Evolutionary conservation across 352 stramenopile species (phyloP).

Genomic region (Thraustochytrium sp.): DNA sequence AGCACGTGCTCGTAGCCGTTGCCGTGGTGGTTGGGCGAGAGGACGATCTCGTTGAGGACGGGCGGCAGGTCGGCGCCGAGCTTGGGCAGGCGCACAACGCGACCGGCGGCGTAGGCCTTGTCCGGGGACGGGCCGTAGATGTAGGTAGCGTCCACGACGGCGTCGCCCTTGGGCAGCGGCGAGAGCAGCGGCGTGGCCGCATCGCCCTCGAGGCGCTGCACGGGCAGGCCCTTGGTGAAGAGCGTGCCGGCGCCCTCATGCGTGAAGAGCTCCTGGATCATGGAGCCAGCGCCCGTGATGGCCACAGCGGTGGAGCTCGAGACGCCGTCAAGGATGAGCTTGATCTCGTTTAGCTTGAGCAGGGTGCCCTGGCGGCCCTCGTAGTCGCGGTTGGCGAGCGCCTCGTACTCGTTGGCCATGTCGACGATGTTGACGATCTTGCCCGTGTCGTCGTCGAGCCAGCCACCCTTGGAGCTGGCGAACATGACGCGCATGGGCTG

Average conservation of each 20-base stretch:
- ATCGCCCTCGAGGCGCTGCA: slow-evolving; percentile 42
- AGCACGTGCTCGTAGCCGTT: not conserved
- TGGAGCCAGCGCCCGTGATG: slow-evolving; percentile 68
- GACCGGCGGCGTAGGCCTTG: not conserved
- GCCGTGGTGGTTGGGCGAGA: not conserved
- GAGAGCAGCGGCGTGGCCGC: slow-evolving; percentile 23
- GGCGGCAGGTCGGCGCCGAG: not conserved
- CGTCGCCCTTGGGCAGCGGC: slow-evolving; percentile 23
- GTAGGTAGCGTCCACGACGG: not conserved
- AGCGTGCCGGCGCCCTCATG: slow-evolving; percentile 74
- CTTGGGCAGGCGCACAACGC: not conserved
- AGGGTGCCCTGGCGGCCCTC: slow-evolving; percentile 75
- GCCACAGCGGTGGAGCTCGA: slow-evolving; percentile 70
- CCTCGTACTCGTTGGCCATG: slow-evolving; percentile 69
- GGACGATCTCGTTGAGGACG: not conserved
- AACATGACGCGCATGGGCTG: slow-evolving; percentile 79
- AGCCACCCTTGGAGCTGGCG: slow-evolving; percentile 76
- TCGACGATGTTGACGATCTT: slow-evolving; percentile 71
- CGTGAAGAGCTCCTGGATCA: slow-evolving; percentile 73
- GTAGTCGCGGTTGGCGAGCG: slow-evolving; percentile 70
- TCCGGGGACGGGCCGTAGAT: not conserved
- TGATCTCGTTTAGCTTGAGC: slow-evolving; percentile 83
- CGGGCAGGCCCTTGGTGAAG: slow-evolving; percentile 61
- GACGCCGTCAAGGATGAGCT: slow-evolving; percentile 67
- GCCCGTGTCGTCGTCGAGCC: slow-evolving; percentile 66